Evolutionary conservation across 768 basidiomycete species (phyloP).

Genomic region (Suillus spraguei): DNA sequence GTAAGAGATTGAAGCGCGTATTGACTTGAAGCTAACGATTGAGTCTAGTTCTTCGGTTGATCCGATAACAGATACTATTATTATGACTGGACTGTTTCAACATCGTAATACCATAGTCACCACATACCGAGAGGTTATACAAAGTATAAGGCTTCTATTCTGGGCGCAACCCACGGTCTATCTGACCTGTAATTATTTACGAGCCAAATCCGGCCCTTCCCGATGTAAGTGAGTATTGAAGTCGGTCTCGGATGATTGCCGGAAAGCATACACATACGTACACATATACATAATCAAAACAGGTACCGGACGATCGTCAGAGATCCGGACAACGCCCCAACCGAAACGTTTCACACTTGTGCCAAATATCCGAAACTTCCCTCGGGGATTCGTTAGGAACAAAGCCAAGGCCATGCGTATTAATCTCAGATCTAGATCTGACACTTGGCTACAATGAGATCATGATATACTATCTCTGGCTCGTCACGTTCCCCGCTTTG

Average conservation of each 20-base stretch:
- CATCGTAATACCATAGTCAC: slow-evolving; percentile 2
- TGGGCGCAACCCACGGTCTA: slow-evolving; percentile 6
- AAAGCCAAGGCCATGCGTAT: slow-evolving; percentile 6
- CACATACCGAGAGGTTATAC: slow-evolving; percentile 3
- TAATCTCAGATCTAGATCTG: slow-evolving; percentile 8
- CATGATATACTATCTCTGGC: not conserved
- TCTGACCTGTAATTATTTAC: slow-evolving; percentile 6
- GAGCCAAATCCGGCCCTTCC: not conserved
- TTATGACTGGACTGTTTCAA: not conserved
- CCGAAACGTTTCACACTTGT: slow-evolving; percentile 6
- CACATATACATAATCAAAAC: slow-evolving; percentile 1
- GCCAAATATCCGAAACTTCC: slow-evolving; percentile 8
- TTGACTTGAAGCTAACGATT: not conserved
- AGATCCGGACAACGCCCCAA: slow-evolving; percentile 6
- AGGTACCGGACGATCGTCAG: slow-evolving; percentile 5
- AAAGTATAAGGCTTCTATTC: not conserved
- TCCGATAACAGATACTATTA: slow-evolving; percentile 1
- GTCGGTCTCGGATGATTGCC: slow-evolving; percentile 4
- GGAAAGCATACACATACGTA: slow-evolving; percentile 4
- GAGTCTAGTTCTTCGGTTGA: slow-evolving; percentile 7
- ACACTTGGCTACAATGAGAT: not conserved
- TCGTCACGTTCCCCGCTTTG: slow-evolving; percentile 4
- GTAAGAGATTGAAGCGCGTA: not conserved
- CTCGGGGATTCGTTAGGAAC: slow-evolving; percentile 11
- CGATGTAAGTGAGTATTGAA: not conserved